phyloP scores from a whole-genome alignment of 2,329 filamentous ascomycete genomes.

The Aphanocladium album region DNA sequence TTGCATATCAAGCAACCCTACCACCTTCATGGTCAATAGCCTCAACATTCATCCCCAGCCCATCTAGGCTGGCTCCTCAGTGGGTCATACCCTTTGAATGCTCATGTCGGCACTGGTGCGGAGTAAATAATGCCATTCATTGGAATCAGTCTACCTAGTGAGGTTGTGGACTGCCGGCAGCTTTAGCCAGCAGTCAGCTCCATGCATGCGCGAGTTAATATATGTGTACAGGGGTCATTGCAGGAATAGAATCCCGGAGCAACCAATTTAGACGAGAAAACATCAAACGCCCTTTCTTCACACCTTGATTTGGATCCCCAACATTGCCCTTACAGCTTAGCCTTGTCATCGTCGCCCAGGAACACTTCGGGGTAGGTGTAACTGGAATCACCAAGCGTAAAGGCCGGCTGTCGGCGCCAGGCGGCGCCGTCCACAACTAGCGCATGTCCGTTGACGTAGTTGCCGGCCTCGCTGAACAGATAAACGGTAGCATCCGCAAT shows the following conservation, averaged over 20 bases:
- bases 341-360: slow-evolving; percentile 27
- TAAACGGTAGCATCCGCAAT: slow-evolving; percentile 91
- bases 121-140: neutral
- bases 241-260: neutral
- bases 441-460: slow-evolving; percentile 78
- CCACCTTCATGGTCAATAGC: neutral
- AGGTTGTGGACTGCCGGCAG: neutral
- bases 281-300: neutral
- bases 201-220: neutral
- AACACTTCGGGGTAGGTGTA: slow-evolving; percentile 52
- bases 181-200: neutral
- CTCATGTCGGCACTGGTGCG: neutral
- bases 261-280: neutral
- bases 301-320: neutral
- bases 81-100: neutral
- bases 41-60: neutral
- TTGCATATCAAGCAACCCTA: neutral
- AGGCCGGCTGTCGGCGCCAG: slow-evolving; percentile 48
- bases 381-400: slow-evolving; percentile 38
- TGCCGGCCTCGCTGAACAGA: slow-evolving; percentile 78
- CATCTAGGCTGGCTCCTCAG: neutral
- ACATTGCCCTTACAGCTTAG: slow-evolving; percentile 33
- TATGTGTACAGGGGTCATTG: neutral
- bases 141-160: neutral
- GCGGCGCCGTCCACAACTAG: slow-evolving; percentile 66